Conservation (phyloP, 2,329 filamentous ascomycete species). For the Davidsoniella eucalypti region DNA sequence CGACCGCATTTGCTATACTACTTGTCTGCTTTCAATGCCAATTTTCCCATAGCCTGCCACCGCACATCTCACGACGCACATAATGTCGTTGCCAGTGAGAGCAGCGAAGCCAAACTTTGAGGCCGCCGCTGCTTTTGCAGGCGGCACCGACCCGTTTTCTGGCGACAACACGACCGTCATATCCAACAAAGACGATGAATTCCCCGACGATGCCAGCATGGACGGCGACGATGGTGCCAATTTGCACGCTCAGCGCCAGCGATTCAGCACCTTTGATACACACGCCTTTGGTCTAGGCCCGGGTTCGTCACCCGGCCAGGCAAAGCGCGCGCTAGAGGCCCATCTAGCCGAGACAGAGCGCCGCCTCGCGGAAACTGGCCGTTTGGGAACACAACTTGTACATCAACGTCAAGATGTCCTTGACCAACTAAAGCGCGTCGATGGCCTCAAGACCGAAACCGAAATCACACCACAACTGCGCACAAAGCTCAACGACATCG, state of each 20-base stretch:
- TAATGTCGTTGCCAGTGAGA: conserved; percentile 7
- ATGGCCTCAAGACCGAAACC: conserved; percentile 56
- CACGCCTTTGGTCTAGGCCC: conserved; percentile 64
- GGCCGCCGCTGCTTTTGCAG: conserved; percentile 11
- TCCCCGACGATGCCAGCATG: conserved; percentile 9
- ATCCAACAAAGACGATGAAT: conserved; percentile 3
- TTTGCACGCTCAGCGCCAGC: conserved; percentile 31
- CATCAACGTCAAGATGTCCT: conserved; percentile 72
- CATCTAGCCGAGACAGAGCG: conserved; percentile 87
- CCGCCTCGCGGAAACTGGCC: conserved; percentile 78
- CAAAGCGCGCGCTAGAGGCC: conserved; percentile 74
- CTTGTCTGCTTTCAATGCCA: no score
- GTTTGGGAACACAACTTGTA: conserved; percentile 71
- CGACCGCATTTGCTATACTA: no score
- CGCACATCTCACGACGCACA: background rate
- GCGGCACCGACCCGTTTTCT: conserved; percentile 8
- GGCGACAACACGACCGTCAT: background rate
- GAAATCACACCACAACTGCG: conserved; percentile 73
- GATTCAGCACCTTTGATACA: conserved; percentile 70
- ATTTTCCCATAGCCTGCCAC: no score
- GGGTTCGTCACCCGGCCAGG: conserved; percentile 65
- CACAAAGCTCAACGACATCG: conserved; percentile 67
- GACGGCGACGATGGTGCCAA: background rate
- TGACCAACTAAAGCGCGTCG: conserved; percentile 70
- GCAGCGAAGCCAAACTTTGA: conserved; percentile 9